Percentiles rank a stretch among this genome's conserved stretches.
phyloP scores from a whole-genome alignment of 768 basidiomycete species.

The Termitomyces sp. region DNA sequence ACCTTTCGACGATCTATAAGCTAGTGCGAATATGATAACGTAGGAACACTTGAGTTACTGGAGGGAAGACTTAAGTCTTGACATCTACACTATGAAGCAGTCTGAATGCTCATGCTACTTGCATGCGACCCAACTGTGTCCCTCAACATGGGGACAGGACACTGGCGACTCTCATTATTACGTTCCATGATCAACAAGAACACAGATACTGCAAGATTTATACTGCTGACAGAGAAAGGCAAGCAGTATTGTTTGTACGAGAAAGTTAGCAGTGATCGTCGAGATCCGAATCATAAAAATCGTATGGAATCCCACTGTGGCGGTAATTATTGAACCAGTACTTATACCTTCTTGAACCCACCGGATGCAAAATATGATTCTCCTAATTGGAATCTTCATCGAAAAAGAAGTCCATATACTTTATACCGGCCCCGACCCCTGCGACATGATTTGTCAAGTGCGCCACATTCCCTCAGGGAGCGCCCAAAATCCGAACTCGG shows the following conservation, averaged over 20 bases:
- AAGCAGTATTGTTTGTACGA: not conserved
- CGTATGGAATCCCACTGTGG: not conserved
- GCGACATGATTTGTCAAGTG: not conserved
- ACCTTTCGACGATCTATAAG: too few species aligned
- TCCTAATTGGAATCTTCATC: not conserved
- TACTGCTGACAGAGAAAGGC: not conserved
- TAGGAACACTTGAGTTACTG: too few species aligned
- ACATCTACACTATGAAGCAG: not conserved
- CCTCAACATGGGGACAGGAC: not conserved
- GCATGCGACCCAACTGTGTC: too few species aligned
- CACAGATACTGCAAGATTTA: not conserved
- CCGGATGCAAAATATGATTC: not conserved
- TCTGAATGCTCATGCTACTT: not conserved
- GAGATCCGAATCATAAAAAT: not conserved
- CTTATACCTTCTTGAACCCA: not conserved
- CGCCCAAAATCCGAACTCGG: slow-evolving; percentile 4
- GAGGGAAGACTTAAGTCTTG: too few species aligned
- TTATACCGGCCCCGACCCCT: not conserved
- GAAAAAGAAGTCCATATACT: not conserved
- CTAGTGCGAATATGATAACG: too few species aligned
- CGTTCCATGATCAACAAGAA: not conserved
- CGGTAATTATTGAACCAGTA: slow-evolving; percentile 1
- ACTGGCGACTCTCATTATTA: not conserved
- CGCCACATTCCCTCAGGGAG: slow-evolving; percentile 4
- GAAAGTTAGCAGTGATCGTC: not conserved